Conservation (phyloP, 108 stramenopile genomes). For the Licmophora abbreviata region DNA sequence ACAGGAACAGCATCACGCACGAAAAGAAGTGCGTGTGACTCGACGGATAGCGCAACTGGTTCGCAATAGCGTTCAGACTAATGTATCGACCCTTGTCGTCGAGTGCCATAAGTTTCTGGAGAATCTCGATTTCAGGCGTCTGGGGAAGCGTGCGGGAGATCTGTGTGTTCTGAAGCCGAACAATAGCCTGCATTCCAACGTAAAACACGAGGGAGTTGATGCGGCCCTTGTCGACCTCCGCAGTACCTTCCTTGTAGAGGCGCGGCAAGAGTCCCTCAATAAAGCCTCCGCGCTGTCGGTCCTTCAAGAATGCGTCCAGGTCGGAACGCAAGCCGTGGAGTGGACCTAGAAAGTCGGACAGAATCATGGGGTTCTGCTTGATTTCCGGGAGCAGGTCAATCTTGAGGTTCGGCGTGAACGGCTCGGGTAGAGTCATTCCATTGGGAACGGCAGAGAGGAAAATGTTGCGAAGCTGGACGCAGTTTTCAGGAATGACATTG, state of each 20-base stretch:
- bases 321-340: slow-evolving; percentile 62
- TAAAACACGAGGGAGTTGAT: slow-evolving; percentile 94
- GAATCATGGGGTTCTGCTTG: slow-evolving; percentile 77
- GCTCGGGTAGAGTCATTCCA: slow-evolving; percentile 95
- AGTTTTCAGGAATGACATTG: slow-evolving; percentile 95
- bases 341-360: slow-evolving; percentile 81
- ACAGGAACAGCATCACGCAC: slow-evolving; percentile 94
- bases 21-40: slow-evolving; percentile 99
- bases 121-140: slow-evolving; percentile 80
- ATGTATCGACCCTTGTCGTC: slow-evolving; percentile 93
- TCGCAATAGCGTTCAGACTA: slow-evolving; percentile 96
- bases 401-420: slow-evolving; percentile 98
- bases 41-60: slow-evolving; percentile 99
- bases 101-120: slow-evolving; percentile 86
- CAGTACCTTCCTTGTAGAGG: slow-evolving; percentile 61
- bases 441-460: slow-evolving; percentile 96
- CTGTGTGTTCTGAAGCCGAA: slow-evolving; percentile 70
- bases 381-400: slow-evolving; percentile 96
- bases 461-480: slow-evolving; percentile 97
- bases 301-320: slow-evolving; percentile 89
- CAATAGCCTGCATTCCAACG: slow-evolving; percentile 88
- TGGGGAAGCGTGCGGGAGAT: slow-evolving; percentile 61
- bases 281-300: slow-evolving; percentile 81
- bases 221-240: slow-evolving; percentile 75
- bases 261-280: slow-evolving; percentile 57